phyloP scores from a whole-genome alignment of 257 asterid genomes.

The Solanum dulcamara region DNA sequence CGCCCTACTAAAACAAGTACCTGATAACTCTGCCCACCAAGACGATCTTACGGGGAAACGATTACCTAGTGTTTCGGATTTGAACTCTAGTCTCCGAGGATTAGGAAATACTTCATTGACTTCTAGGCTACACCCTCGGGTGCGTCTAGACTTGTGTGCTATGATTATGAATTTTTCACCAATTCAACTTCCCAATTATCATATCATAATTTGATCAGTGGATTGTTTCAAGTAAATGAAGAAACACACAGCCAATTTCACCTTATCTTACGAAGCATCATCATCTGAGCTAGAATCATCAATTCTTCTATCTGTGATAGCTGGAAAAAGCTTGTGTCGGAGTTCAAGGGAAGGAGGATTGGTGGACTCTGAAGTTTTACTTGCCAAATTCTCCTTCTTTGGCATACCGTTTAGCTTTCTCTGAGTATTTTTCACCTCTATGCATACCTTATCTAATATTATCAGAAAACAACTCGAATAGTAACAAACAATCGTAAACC shows the following conservation, averaged over 20 bases:
- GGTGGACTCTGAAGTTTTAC: constrained; percentile 12
- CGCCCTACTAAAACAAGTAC: neutral
- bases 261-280: constrained; percentile 10
- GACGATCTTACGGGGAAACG: neutral
- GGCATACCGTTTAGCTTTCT: constrained; percentile 4
- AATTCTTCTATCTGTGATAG: constrained; percentile 44
- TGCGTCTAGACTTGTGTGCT: neutral
- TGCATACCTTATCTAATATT: constrained; percentile 67
- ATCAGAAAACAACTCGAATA: constrained; percentile 66
- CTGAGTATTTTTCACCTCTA: constrained; percentile 46
- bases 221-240: neutral
- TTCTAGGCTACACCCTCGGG: neutral
- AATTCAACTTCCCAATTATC: neutral
- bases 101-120: neutral
- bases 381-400: constrained; percentile 19
- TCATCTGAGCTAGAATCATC: constrained; percentile 66
- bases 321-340: constrained; percentile 44
- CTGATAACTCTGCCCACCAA: too few species aligned
- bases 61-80: too few species aligned
- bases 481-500: constrained; percentile 63
- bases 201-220: neutral
- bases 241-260: neutral
- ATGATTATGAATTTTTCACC: neutral
- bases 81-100: neutral
- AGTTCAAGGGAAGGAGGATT: constrained; percentile 19